Evolutionary conservation across 2,329 filamentous ascomycete species (phyloP), one percentile per base, ranked within the genome.

Genomic region (Cladophialophora yegresii): DNA sequence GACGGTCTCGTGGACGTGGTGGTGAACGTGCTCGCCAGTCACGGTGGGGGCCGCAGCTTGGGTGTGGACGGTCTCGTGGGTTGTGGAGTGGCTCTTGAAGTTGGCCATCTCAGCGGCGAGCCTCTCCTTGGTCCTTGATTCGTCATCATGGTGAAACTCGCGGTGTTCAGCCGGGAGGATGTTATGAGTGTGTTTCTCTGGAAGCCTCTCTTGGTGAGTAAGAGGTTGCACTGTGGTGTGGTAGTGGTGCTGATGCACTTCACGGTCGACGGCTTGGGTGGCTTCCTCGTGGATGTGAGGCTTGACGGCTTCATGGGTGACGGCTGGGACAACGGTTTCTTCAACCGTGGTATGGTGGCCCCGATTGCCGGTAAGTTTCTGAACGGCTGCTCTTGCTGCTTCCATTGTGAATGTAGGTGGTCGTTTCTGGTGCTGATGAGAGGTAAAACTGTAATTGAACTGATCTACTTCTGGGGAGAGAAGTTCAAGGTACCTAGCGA

Each of bases 191-290:
- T 90, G 88, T 74, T 86, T 77, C 75, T 90, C 88, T 0, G 87
- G 85, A 0, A 83, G 75, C 9, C 80, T 80, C 71, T 84, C 84
- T 67, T 81, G 76, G 70, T 85, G 79, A 20, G 78, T 63, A 26
- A 91, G 77, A 0, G 88, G 88, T 76, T 91, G 88, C 0, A 90
- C 78, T 0, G 85, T 86, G 54, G 86, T 89, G 74, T 91, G 87
- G 74, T 89, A 86, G 71, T 91, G 88, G 64, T 90, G 85, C 73
- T 90, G 88, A 73, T 91, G 87, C 3, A 90, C 79, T 71, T 91
- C 88, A 69, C 84, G 84, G 73, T 91, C 86, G 28, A 90, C 75
- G 6, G 86, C 88, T 1, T 84, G 87, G 22, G 79, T 81, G 9
- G 85, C 70, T n/a, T 87, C 77, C 72, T 90, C 86, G 61, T 89